These are phyloP conservation scores for Coemansia sp. DNA, from an alignment of 192 early-diverging fungal species.

Conservation along the genomic window DNA sequence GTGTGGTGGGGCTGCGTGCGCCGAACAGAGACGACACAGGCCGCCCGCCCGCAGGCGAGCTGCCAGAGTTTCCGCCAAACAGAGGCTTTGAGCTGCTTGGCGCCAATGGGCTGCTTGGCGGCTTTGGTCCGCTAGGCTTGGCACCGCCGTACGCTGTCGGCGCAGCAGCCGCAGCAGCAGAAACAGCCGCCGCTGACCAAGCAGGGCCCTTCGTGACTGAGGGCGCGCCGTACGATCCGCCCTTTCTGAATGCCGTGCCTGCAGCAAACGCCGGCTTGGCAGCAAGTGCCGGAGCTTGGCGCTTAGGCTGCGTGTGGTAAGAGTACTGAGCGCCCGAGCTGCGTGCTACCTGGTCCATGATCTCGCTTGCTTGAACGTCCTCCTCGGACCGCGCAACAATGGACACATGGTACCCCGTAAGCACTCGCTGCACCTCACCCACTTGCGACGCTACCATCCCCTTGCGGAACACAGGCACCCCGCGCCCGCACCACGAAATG, in stretches of 20 bases:
- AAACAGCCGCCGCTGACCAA: slow-evolving; percentile 18
- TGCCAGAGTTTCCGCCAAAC: slow-evolving; percentile 8
- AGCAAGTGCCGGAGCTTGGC: slow-evolving; percentile 16
- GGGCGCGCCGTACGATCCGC: slow-evolving; percentile 36
- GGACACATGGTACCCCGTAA: slow-evolving; percentile 76
- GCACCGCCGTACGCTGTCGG: not conserved
- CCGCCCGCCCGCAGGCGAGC: slow-evolving; percentile 12
- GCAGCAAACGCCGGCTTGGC: slow-evolving; percentile 42
- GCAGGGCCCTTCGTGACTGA: slow-evolving; percentile 31
- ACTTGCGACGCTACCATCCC: slow-evolving; percentile 83
- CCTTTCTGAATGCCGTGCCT: slow-evolving; percentile 31
- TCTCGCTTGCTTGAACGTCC: slow-evolving; percentile 78
- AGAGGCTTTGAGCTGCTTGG: slow-evolving; percentile 15
- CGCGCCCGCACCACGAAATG: slow-evolving; percentile 93
- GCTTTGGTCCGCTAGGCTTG: not conserved
- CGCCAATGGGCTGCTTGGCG: not conserved
- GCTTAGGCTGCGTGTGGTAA: slow-evolving; percentile 41
- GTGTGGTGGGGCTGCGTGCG: slow-evolving; percentile 15
- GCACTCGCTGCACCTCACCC: slow-evolving; percentile 64
- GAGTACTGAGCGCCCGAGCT: slow-evolving; percentile 91
- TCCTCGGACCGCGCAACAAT: slow-evolving; percentile 80
- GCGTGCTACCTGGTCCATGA: slow-evolving; percentile 82
- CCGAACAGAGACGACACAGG: slow-evolving; percentile 32
- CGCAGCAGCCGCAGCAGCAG: not conserved
- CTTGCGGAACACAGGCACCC: slow-evolving; percentile 89